phyloP scores from a whole-genome alignment of 805 yeast genomes.

The Wickerhamiella vanderwaltii region DNA sequence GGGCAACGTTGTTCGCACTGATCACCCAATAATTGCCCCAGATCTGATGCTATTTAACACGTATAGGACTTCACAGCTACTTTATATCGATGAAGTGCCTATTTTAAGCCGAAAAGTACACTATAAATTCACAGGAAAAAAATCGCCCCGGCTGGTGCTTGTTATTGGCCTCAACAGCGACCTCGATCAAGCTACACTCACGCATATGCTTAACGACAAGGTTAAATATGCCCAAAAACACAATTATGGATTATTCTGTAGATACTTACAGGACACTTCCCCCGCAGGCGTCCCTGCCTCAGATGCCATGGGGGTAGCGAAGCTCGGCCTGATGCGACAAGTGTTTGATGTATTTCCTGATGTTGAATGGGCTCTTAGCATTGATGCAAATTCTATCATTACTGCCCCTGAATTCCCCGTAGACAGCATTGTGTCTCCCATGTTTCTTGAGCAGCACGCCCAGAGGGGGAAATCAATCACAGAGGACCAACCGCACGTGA shows the following conservation, averaged over 20 bases:
- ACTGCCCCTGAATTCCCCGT: conserved; percentile 52
- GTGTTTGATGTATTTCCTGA: conserved; percentile 86
- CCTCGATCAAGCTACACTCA: conserved; percentile 44
- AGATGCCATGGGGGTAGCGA: conserved; percentile 39
- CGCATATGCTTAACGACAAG: conserved; percentile 63
- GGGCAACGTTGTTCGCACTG: no score
- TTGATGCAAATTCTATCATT: conserved; percentile 61
- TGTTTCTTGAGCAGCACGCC: conserved; percentile 45
- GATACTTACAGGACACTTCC: conserved; percentile 73
- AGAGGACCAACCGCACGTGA: conserved; percentile 54
- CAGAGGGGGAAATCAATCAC: conserved; percentile 54
- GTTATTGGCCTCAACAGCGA: conserved; percentile 75
- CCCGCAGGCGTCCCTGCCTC: conserved; percentile 18
- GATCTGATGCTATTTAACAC: conserved; percentile 20
- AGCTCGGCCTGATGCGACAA: conserved; percentile 49
- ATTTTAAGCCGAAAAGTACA: conserved; percentile 20
- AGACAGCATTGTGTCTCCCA: conserved; percentile 41
- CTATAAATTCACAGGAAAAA: conserved; percentile 11
- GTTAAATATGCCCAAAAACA: conserved; percentile 69
- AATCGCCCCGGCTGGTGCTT: conserved; percentile 37
- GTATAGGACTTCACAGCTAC: conserved; percentile 23
- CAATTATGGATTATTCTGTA: conserved; percentile 61
- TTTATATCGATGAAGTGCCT: conserved; percentile 18
- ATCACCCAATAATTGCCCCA: conserved; percentile 20
- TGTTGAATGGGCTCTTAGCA: conserved; percentile 71